Base-by-base conservation (phyloP, 1,284 basidiomycete genomes). In the Rugosomyces carneus region DNA sequence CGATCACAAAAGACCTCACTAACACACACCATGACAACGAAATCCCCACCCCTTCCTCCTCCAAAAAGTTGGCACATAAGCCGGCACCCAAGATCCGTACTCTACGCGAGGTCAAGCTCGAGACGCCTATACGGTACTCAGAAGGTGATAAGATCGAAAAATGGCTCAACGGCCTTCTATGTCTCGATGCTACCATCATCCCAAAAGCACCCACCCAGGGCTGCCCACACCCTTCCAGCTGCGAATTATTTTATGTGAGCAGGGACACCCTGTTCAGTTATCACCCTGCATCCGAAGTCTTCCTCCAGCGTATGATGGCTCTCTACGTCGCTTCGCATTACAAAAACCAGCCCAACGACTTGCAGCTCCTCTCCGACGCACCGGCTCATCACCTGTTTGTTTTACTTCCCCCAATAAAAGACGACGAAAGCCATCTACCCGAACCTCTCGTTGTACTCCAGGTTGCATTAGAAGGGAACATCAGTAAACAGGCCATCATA, bases 291-390 rank as follows among this genome's bases (percentile, higher is more conserved):
- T 93, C 90, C 3, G 96, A 99, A 65, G 78, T 89, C 16, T 99
- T 99, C 72, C 74, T 99, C 36, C 96, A 99, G 67, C 82, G 94
- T 37, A 93, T 99, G 88, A 97, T 98, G 93, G 88, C 91, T 4
- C 75, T 99, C 1, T 99, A 97, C 66, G 94, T 99, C 43, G 90
- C 95, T 0, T 88, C 84, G 41, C 96, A 99, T 66, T 99, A 99
- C 75, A 99, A 99, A 68, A 99, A 99, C 67, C 91, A 94, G 61
- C 96, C 96, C 16, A 99, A 99, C 63, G 96, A 99, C 63, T 73
- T 99, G 36, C 95, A 99, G 64, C 80, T 99, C 45, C 81, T 99
- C 65, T 92, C 89, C 6, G 96, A 99, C 60, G 96, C 96, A 0
- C 96, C 96, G 0, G 93, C 93, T 0, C 95, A 99, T 60, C 91